Base-by-base conservation (phyloP, 257 asterid species). In the Solanum okadae region DNA sequence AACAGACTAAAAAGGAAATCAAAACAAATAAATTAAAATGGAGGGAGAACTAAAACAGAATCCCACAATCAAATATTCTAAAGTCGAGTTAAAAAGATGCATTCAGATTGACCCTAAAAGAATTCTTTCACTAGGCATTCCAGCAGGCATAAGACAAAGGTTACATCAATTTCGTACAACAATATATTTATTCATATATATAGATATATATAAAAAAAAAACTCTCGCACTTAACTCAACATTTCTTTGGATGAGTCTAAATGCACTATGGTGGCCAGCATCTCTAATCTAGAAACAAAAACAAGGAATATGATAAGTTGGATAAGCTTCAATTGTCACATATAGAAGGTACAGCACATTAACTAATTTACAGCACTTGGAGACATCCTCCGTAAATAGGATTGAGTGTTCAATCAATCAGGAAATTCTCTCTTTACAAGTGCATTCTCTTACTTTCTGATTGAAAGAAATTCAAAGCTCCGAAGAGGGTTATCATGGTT, bases 381-480 rank as follows among this genome's bases (percentile, higher is more conserved):
- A 76, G 89, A 82, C 37, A 49, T 83, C 92, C 79, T 25, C 44
- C 44, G 42, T 87, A 78, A 90, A 91, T 25, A 81, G 89, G 79
- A 86, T 56, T 86, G 85, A 77, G 27, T 77, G 85, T 86, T 84
- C 84, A 84, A 84, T 89, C 73, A 75, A 88, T 61, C 44, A 49
- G 42, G 86, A 16, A 82, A 90, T 42, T 87, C 76, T 87, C 88
- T 92, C 79, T 92, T 89, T 42, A 77, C 38, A 93, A 61, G 42
- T 20, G 52, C 82, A 71, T 81, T 33, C 73, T 59, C 38, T 87
- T 77, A 91, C 88, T 91, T 93, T 85, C 91, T 90, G 90, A 93
- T 87, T 5, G 95, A 92, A 68, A 96, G 98, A 87, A 96, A 95
- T 88, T 97, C 98, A 13, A 97, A 96, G 96, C 98, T 97, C 59